A percentile compares a stretch with the other conserved stretches of the same genome.
phyloP scores from a whole-genome alignment of 306 rosid species.

The Cyamopsis tetragonoloba region DNA sequence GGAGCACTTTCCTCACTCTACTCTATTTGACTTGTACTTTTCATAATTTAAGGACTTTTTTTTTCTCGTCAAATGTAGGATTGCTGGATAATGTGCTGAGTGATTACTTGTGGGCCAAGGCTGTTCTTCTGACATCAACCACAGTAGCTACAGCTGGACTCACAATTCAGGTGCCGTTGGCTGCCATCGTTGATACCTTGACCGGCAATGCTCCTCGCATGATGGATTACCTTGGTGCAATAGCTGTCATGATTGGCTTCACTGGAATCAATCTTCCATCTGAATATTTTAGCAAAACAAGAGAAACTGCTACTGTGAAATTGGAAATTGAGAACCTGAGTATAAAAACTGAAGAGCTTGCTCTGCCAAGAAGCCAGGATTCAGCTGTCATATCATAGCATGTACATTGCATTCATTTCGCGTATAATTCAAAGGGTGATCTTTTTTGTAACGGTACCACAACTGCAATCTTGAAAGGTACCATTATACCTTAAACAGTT shows the following conservation, averaged over 20 bases:
- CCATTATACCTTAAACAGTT: neutral
- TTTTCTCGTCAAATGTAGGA: conserved; percentile 41
- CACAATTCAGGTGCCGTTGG: conserved; percentile 91
- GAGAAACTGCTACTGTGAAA: conserved; percentile 37
- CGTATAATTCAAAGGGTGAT: neutral
- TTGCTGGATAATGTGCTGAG: conserved; percentile 91
- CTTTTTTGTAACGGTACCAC: neutral
- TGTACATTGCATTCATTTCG: conserved; percentile 9
- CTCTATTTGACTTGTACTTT: neutral
- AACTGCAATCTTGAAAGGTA: conserved; percentile 1
- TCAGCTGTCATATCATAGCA: conserved; percentile 29
- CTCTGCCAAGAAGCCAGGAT: conserved; percentile 26
- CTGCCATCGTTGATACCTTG: conserved; percentile 76
- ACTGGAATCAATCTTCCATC: conserved; percentile 80
- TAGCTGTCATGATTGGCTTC: conserved; percentile 81
- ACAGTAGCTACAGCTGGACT: conserved; percentile 98
- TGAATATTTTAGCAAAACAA: conserved; percentile 40
- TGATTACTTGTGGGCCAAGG: conserved; percentile 96
- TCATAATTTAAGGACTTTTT: conserved; percentile 18
- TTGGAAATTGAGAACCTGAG: conserved; percentile 37
- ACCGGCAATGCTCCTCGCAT: conserved; percentile 72
- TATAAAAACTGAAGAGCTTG: conserved; percentile 19
- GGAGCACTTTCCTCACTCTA: neutral
- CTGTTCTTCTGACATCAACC: conserved; percentile 92
- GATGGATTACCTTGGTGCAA: conserved; percentile 79